A percentile compares a stretch with the other conserved stretches of the same genome.
Evolutionary conservation across 2,329 filamentous ascomycete genomes (phyloP).

Genomic region (Calonectria hawksworthii): DNA sequence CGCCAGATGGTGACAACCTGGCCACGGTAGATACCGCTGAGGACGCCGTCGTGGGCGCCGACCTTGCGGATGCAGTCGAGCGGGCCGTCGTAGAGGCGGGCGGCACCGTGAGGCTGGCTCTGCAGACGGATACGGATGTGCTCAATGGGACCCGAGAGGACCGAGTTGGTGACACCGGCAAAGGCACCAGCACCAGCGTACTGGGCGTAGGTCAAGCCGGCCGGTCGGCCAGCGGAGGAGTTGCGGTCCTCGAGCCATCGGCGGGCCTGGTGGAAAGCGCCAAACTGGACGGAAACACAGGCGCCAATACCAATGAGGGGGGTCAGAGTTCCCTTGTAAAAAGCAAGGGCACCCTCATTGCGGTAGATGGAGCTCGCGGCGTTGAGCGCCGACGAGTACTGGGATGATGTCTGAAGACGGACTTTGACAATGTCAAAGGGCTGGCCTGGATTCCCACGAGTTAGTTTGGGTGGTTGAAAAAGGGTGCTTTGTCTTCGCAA

Average conservation of each 20-base stretch:
- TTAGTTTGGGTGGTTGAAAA: not conserved
- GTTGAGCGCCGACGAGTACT: slow-evolving; percentile 84
- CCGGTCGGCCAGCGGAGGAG: slow-evolving; percentile 66
- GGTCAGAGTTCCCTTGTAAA: slow-evolving; percentile 98
- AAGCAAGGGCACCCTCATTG: slow-evolving; percentile 89
- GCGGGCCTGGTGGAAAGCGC: slow-evolving; percentile 93
- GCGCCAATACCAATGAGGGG: slow-evolving; percentile 96
- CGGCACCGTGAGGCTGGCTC: slow-evolving; percentile 91
- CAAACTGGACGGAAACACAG: slow-evolving; percentile 98
- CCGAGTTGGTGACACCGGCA: slow-evolving; percentile 90
- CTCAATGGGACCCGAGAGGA: slow-evolving; percentile 92
- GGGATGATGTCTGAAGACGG: slow-evolving; percentile 88
- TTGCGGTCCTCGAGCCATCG: slow-evolving; percentile 87
- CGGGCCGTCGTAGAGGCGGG: slow-evolving; percentile 84
- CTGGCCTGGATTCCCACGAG: slow-evolving; percentile 64
- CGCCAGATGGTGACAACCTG: slow-evolving; percentile 87
- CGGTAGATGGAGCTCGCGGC: slow-evolving; percentile 88
- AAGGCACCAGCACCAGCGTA: slow-evolving; percentile 95
- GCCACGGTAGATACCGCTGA: slow-evolving; percentile 87
- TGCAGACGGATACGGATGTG: slow-evolving; percentile 97
- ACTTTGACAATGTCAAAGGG: slow-evolving; percentile 97
- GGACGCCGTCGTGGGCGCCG: slow-evolving; percentile 72
- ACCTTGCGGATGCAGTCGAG: slow-evolving; percentile 93
- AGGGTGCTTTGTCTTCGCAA: not conserved
- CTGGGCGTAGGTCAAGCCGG: slow-evolving; percentile 80